Evolutionary conservation across 163 green algal species (phyloP).

Genomic region (Chlamydomonas reinhardtii): DNA sequence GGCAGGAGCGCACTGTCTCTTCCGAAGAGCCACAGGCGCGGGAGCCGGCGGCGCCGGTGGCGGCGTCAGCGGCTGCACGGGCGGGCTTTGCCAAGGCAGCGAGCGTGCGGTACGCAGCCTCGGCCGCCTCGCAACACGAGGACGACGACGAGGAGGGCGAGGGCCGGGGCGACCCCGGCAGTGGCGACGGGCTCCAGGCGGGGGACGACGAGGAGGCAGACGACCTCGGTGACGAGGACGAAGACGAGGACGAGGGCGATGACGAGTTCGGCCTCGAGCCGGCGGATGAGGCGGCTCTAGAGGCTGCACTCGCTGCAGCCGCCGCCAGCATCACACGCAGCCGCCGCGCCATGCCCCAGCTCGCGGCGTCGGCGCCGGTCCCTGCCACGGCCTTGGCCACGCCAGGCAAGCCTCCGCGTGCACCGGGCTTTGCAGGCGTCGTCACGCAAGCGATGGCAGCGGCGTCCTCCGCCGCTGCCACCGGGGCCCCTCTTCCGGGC

Average conservation of each 20-base stretch:
- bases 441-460: not conserved
- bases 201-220: not conserved
- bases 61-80: too few species aligned
- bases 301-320: not conserved
- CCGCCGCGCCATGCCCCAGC: not conserved
- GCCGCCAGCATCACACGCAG: not conserved
- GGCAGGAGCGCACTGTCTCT: too few species aligned
- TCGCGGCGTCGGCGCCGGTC: not conserved
- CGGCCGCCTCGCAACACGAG: not conserved
- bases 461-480: not conserved
- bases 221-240: not conserved
- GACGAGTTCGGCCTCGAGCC: not conserved
- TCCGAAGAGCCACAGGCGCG: too few species aligned
- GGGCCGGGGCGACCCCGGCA: too few species aligned
- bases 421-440: not conserved
- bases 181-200: not conserved
- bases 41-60: too few species aligned
- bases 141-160: not conserved
- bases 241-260: not conserved
- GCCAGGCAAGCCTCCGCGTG: not conserved
- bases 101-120: too few species aligned
- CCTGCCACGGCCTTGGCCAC: not conserved
- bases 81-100: too few species aligned
- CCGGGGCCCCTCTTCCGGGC: too few species aligned
- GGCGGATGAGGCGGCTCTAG: not conserved